Evolutionary conservation across 176 grass and related monocot species (phyloP), one percentile per base, ranked within the genome.

Genomic region (Canna indica): DNA sequence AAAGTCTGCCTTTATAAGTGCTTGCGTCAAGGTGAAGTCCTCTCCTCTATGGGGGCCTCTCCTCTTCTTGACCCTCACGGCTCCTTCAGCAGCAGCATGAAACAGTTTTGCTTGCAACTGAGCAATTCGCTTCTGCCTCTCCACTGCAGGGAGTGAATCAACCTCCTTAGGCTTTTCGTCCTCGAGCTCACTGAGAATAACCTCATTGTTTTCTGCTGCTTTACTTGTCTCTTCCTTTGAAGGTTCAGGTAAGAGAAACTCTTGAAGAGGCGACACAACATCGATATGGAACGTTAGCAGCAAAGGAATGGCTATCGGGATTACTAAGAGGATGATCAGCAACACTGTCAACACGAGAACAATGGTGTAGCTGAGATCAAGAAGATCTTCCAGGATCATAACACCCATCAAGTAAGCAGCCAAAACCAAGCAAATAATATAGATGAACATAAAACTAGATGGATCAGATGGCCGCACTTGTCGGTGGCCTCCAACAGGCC

Each of bases 351-450:
- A 20, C 44, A 50, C 3, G 16, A 70, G 41, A 18, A 70, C 28
- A 10, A 50, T 4, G 27, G 16, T 48, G 28, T 70, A 42, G 44
- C 27, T 70, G 27, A 70, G 46, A 7, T 70, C 68, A 29, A 70
- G 44, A 5, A 70, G 28, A 33, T 70, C 68, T 70, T 70, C 44
- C 46, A 70, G 68, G 18, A 70, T 44, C 68, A 70, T 70, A 10
- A 70, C 68, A 32, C 68, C 68, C 44, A 70, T 47, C 68, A 70
- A 50, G 68, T 70, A 70, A 24, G 68, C 68, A 22, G 68, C 68
- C 7, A 70, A 44, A 50, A 70, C 17, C 44, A 70, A 20, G 29
- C 68, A 70, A 4, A 70, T 14, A 26, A 0, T 70, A 8, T 70
- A 70, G 46, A 70, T 50, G 68, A 70, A 50, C 27, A 30, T 29